Evolutionary conservation across 345 rosid genomes (phyloP).

Genomic region (Pseudoturritis turrita): DNA sequence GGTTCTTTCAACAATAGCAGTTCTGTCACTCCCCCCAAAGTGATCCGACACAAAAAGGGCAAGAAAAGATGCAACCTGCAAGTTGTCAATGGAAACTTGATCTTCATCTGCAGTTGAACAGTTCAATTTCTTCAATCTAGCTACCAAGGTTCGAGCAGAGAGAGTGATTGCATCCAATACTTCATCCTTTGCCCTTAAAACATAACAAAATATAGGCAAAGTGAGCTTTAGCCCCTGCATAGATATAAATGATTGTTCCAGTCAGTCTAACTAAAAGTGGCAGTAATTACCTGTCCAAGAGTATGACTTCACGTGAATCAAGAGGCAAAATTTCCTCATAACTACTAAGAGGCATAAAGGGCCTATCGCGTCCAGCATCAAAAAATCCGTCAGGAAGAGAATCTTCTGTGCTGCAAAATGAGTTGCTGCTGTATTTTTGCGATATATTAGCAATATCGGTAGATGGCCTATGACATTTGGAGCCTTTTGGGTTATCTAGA

Average conservation of each 20-base stretch:
- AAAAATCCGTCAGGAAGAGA: slow-evolving; percentile 83
- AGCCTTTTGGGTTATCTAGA: slow-evolving; percentile 84
- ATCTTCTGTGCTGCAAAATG: slow-evolving; percentile 79
- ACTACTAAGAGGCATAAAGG: slow-evolving; percentile 60
- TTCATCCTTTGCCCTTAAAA: slow-evolving; percentile 74
- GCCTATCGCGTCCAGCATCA: slow-evolving; percentile 97
- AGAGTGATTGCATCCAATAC: slow-evolving; percentile 70
- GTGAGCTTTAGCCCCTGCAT: not conserved
- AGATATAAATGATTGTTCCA: not conserved
- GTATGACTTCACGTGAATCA: slow-evolving; percentile 94
- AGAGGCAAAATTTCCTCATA: slow-evolving; percentile 59
- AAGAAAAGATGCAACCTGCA: slow-evolving; percentile 70
- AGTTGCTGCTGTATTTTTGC: slow-evolving; percentile 55
- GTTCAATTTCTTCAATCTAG: slow-evolving; percentile 49
- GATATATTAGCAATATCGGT: slow-evolving; percentile 47
- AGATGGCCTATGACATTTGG: slow-evolving; percentile 58
- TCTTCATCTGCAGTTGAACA: slow-evolving; percentile 41
- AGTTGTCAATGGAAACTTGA: slow-evolving; percentile 39
- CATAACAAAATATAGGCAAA: slow-evolving; percentile 3
- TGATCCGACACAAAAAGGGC: slow-evolving; percentile 96
- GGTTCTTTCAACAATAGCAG: slow-evolving; percentile 56
- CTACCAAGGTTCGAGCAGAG: slow-evolving; percentile 66
- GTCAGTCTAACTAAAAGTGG: not conserved
- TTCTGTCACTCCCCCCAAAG: slow-evolving; percentile 94
- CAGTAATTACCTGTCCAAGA: slow-evolving; percentile 74